Conservation (phyloP, 768 basidiomycete species). For the Flagelloscypha sp. region DNA sequence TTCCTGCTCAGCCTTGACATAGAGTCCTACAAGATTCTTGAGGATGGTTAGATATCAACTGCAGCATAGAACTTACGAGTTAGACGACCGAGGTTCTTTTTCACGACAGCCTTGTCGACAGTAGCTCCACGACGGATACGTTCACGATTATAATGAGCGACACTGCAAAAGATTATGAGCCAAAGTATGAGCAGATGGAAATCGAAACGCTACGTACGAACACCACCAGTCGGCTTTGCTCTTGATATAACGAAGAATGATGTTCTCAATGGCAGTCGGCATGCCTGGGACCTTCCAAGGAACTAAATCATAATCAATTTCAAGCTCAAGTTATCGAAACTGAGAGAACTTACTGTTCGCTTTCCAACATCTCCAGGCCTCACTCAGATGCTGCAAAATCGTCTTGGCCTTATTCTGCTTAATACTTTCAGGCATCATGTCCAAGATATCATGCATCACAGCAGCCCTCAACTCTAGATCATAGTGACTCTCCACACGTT, state of each 20-base stretch:
- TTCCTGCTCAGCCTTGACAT: slow-evolving; percentile 98
- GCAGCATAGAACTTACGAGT: slow-evolving; percentile 52
- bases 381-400: slow-evolving; percentile 94
- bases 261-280: slow-evolving; percentile 99
- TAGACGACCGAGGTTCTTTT: slow-evolving; percentile 97
- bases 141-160: slow-evolving; percentile 96
- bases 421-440: slow-evolving; percentile 99
- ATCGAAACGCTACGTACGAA: slow-evolving; percentile 43
- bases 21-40: slow-evolving; percentile 47
- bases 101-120: slow-evolving; percentile 96
- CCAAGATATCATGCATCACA: slow-evolving; percentile 99
- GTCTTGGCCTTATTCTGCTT: slow-evolving; percentile 99
- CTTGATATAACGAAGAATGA: slow-evolving; percentile 98
- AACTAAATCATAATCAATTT: slow-evolving; percentile 33
- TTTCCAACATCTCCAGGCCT: slow-evolving; percentile 98
- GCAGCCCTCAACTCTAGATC: slow-evolving; percentile 96
- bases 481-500: slow-evolving; percentile 97
- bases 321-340: slow-evolving; percentile 2
- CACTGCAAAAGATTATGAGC: slow-evolving; percentile 31
- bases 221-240: slow-evolving; percentile 99
- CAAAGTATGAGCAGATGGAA: background rate
- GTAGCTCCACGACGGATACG: slow-evolving; percentile 96
- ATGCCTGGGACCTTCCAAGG: slow-evolving; percentile 99
- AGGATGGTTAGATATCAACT: slow-evolving; percentile 9
- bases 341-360: slow-evolving; percentile 56